These are phyloP conservation scores for Pseudoscleropodium purum DNA, from an alignment of 225 moss, liverwort and hornwort species.

Conservation along the genomic window DNA sequence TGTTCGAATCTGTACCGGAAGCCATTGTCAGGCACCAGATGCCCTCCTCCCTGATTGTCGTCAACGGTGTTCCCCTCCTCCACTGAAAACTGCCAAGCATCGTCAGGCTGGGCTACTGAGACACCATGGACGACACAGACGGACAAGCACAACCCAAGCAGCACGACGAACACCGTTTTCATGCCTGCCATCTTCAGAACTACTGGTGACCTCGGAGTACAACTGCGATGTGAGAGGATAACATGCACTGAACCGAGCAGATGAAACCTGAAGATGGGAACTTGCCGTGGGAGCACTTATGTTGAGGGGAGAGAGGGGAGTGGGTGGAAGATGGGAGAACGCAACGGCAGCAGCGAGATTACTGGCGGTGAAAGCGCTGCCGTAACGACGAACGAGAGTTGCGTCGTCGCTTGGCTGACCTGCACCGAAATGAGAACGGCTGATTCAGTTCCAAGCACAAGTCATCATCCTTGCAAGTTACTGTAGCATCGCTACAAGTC, in stretches of 20 bases:
- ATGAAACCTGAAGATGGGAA: not conserved
- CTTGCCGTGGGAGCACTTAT: not conserved
- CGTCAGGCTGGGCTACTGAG: not conserved
- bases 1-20: not conserved
- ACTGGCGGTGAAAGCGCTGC: slow-evolving; percentile 3
- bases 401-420: not conserved
- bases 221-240: not conserved
- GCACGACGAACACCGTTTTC: not conserved
- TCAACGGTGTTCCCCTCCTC: not conserved
- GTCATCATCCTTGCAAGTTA: not conserved
- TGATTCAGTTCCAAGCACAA: not conserved
- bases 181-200: not conserved
- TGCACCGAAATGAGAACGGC: not conserved
- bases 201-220: too few relatives aligned
- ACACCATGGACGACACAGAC: not conserved
- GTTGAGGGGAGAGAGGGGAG: not conserved
- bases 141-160: not conserved
- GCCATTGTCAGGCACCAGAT: not conserved
- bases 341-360: slow-evolving; percentile 20
- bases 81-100: not conserved
- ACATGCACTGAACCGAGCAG: not conserved
- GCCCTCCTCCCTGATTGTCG: not conserved
- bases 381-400: not conserved
- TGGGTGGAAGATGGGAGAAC: not conserved
- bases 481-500: not conserved